Conservation (phyloP, 2,329 filamentous ascomycete species). For the Cladobotryum mycophilum region DNA sequence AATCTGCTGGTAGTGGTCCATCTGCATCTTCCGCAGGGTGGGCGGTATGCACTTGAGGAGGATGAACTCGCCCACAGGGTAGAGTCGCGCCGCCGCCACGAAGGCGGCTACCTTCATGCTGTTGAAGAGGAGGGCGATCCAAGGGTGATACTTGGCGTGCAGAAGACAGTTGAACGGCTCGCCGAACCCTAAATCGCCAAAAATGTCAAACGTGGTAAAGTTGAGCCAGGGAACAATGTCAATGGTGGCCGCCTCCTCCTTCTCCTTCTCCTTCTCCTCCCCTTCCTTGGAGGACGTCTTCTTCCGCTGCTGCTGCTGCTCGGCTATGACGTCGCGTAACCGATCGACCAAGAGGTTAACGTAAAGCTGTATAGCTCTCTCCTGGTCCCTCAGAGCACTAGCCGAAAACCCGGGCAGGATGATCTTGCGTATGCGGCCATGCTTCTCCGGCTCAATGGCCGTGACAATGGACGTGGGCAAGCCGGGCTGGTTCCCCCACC, state of each 20-base stretch:
- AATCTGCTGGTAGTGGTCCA: slow-evolving; percentile 12
- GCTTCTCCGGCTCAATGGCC: slow-evolving; percentile 20
- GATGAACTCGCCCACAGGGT: slow-evolving; percentile 3
- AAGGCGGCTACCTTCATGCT: slow-evolving; percentile 6
- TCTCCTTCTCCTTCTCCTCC: background rate
- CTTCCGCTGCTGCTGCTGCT: background rate
- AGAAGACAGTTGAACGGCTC: slow-evolving; percentile 16
- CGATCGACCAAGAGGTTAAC: slow-evolving; percentile 20
- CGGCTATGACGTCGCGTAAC: slow-evolving; percentile 10
- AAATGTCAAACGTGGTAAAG: slow-evolving; percentile 23
- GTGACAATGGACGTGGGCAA: slow-evolving; percentile 18
- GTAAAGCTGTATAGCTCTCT: slow-evolving; percentile 22
- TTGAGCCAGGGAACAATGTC: slow-evolving; percentile 21
- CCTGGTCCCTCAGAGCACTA: slow-evolving; percentile 22
- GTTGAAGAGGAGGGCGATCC: slow-evolving; percentile 10
- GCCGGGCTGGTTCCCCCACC: slow-evolving; percentile 22
- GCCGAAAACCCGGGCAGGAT: slow-evolving; percentile 1
- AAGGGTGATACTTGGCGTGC: slow-evolving; percentile 12
- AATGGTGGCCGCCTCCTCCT: slow-evolving; percentile 12
- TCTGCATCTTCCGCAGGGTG: background rate
- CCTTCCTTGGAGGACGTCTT: too few species aligned
- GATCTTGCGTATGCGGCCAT: slow-evolving; percentile 15
- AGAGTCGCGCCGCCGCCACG: slow-evolving; percentile 4
- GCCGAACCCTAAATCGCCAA: slow-evolving; percentile 17
- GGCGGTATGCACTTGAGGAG: slow-evolving; percentile 6